These are phyloP conservation scores for Fusarium sp. DNA, from an alignment of 2,329 filamentous ascomycete genomes.

Conservation along the genomic window DNA sequence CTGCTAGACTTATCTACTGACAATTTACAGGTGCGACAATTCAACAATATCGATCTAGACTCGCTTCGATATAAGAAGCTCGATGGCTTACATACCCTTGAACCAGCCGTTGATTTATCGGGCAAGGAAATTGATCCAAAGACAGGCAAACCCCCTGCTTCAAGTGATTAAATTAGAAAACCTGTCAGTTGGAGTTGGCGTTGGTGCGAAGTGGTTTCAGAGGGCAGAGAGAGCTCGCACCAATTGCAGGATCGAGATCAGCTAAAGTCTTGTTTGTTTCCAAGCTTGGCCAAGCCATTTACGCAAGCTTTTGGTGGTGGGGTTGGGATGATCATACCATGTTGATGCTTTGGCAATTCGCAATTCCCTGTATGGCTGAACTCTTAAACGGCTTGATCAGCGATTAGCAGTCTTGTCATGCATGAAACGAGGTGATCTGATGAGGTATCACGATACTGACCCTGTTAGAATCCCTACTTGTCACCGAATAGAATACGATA, in stretches of 20 bases:
- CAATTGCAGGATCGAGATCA: conserved; percentile 36
- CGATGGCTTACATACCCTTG: conserved; percentile 53
- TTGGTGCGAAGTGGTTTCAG: neutral
- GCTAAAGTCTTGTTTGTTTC: conserved; percentile 14
- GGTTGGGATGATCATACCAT: conserved; percentile 16
- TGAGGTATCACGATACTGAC: neutral
- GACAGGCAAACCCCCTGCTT: conserved; percentile 12
- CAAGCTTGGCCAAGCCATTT: conserved; percentile 40
- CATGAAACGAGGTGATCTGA: conserved; percentile 11
- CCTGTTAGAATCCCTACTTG: neutral
- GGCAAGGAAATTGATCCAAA: conserved; percentile 42
- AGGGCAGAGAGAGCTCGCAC: neutral
- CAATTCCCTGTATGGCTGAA: conserved; percentile 28
- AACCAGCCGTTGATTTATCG: conserved; percentile 54
- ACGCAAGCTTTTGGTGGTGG: conserved; percentile 40
- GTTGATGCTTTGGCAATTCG: conserved; percentile 12
- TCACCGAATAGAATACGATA: neutral
- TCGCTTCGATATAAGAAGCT: conserved; percentile 52
- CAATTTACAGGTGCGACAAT: conserved; percentile 53
- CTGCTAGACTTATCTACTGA: neutral
- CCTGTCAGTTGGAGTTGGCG: neutral
- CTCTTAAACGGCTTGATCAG: conserved; percentile 15
- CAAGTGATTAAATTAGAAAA: conserved; percentile 10
- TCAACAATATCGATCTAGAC: conserved; percentile 58
- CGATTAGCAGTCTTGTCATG: conserved; percentile 27